Conservation (phyloP, 805 yeast genomes). For the Candida rishiriensis region DNA sequence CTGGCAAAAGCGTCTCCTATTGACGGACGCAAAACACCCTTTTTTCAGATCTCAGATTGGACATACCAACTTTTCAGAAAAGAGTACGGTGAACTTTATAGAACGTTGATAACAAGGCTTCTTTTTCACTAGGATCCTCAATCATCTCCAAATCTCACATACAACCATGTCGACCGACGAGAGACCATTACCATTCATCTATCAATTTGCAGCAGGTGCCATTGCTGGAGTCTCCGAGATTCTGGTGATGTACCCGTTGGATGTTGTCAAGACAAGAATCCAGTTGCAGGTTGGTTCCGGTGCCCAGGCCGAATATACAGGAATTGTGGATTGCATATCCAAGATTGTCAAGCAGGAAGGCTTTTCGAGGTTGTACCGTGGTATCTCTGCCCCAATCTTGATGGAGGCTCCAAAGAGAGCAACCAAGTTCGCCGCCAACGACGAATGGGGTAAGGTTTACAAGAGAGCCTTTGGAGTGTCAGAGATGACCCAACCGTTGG, state of each 20-base stretch:
- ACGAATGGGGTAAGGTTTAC: conserved; percentile 90
- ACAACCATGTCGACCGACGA: conserved; percentile 5
- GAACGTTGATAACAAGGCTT: no score
- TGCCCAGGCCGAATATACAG: conserved; percentile 62
- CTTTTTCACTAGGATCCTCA: no score
- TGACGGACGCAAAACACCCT: no score
- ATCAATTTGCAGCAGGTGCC: conserved; percentile 91
- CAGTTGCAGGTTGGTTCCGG: conserved; percentile 68
- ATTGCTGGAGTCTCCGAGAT: conserved; percentile 96
- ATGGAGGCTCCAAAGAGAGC: conserved; percentile 99
- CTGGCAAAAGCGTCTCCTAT: no score
- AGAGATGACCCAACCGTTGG: conserved; percentile 73
- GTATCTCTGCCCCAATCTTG: conserved; percentile 91
- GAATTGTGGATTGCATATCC: conserved; percentile 77
- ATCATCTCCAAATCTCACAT: not conserved
- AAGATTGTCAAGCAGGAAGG: conserved; percentile 90
- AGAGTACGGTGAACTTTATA: no score
- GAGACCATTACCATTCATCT: conserved; percentile 75
- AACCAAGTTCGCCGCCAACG: conserved; percentile 96
- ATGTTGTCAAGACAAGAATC: conserved; percentile 94
- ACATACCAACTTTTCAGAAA: no score
- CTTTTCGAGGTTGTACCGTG: conserved; percentile 76
- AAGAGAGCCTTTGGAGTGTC: conserved; percentile 62
- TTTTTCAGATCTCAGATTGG: no score
- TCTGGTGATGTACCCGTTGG: conserved; percentile 92